These are phyloP conservation scores for Pestalotiopsis fici DNA, from an alignment of 2,329 filamentous ascomycete genomes.

Conservation along the genomic window DNA sequence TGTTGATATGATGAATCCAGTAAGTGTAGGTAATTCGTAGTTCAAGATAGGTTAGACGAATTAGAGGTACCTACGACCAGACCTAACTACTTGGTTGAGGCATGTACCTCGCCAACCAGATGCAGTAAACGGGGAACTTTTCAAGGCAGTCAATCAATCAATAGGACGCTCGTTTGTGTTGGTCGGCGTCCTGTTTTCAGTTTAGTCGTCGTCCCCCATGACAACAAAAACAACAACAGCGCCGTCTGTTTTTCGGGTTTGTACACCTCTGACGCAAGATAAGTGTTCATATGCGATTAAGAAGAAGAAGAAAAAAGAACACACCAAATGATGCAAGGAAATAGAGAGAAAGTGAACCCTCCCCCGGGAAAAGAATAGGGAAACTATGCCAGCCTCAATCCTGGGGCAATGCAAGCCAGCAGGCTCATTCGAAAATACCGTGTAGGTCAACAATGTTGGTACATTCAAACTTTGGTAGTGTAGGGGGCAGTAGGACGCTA, in stretches of 20 bases:
- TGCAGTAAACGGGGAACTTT: background rate
- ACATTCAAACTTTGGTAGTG: background rate
- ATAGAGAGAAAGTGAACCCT: background rate
- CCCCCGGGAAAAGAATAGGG: too few species aligned
- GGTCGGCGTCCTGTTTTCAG: background rate
- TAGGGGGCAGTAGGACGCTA: background rate
- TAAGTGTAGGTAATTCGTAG: background rate
- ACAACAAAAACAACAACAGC: background rate
- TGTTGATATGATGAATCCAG: background rate
- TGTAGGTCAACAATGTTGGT: background rate
- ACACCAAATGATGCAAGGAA: background rate
- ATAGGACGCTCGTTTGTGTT: background rate
- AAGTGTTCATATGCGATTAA: background rate
- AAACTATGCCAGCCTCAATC: background rate
- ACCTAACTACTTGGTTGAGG: background rate
- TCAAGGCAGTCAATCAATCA: background rate
- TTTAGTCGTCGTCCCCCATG: background rate
- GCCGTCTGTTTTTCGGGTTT: background rate
- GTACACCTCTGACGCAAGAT: background rate
- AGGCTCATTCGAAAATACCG: background rate
- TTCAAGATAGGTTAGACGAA: background rate
- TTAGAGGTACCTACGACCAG: background rate
- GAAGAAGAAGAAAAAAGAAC: background rate
- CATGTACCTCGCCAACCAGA: background rate
- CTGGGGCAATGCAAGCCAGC: background rate